phyloP scores from a whole-genome alignment of 2,329 filamentous ascomycete genomes.

The Neopestalotiopsis sp. region DNA sequence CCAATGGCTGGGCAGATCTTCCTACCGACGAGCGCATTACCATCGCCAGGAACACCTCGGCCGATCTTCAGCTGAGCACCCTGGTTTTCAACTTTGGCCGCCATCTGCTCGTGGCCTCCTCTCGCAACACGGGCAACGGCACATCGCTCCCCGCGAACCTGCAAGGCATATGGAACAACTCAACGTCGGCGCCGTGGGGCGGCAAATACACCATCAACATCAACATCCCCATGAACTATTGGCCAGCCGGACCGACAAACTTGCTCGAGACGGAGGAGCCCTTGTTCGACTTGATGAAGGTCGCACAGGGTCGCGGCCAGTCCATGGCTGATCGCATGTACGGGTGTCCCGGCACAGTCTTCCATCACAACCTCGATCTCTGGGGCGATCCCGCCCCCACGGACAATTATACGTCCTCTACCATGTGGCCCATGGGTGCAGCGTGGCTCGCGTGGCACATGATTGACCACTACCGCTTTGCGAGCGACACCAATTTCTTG shows the following conservation, averaged over 20 bases:
- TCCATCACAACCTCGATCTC: slow-evolving; percentile 45
- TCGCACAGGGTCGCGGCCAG: slow-evolving; percentile 35
- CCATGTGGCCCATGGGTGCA: slow-evolving; percentile 44
- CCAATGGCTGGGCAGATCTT: slow-evolving; percentile 15
- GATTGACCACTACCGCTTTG: slow-evolving; percentile 44
- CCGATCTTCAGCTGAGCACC: slow-evolving; percentile 32
- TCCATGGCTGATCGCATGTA: slow-evolving; percentile 42
- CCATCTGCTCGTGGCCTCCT: slow-evolving; percentile 35
- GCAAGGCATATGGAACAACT: slow-evolving; percentile 42
- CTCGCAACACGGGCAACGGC: slow-evolving; percentile 24
- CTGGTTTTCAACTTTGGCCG: slow-evolving; percentile 39
- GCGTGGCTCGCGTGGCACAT: slow-evolving; percentile 46
- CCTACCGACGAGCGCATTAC: slow-evolving; percentile 19
- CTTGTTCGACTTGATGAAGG: slow-evolving; percentile 37
- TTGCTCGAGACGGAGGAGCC: slow-evolving; percentile 44
- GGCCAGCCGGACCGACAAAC: slow-evolving; percentile 35
- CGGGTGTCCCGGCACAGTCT: slow-evolving; percentile 41
- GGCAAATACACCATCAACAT: slow-evolving; percentile 26
- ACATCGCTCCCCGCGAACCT: slow-evolving; percentile 36
- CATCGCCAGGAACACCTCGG: slow-evolving; percentile 21
- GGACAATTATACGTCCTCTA: slow-evolving; percentile 34
- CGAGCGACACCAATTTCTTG: slow-evolving; percentile 35
- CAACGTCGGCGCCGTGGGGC: slow-evolving; percentile 22
- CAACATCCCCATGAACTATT: slow-evolving; percentile 28
- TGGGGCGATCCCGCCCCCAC: slow-evolving; percentile 44